Conservation (phyloP, 1,139 yeast genomes). For the Arxiozyma telluris region DNA sequence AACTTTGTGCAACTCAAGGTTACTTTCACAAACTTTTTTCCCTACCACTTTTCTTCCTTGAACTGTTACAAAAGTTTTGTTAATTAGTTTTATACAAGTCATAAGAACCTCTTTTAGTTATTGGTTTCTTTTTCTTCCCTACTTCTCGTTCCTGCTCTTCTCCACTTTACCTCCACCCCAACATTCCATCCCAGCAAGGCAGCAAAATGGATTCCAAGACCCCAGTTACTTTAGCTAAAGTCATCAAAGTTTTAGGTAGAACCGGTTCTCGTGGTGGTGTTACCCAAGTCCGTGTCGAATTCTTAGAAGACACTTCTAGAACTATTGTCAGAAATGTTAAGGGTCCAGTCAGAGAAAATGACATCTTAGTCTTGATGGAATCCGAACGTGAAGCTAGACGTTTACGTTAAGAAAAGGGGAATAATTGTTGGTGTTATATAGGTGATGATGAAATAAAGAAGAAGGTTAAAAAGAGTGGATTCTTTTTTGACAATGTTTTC, state of each 20-base stretch:
- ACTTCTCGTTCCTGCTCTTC: not conserved
- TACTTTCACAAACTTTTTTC: not conserved
- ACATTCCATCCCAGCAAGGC: constrained; percentile 3
- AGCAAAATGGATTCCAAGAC: constrained; percentile 62
- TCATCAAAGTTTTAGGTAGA: constrained; percentile 98
- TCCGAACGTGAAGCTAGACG: constrained; percentile 96
- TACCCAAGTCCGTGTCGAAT: constrained; percentile 99
- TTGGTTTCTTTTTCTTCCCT: not conserved
- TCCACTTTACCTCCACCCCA: not conserved
- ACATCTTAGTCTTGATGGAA: constrained; percentile 98
- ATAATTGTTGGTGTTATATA: not conserved
- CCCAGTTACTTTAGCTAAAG: constrained; percentile 99
- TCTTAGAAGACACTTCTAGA: constrained; percentile 96
- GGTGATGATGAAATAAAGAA: not conserved
- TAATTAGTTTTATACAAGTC: too few relatives aligned
- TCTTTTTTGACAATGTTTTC: not conserved
- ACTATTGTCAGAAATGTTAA: constrained; percentile 99
- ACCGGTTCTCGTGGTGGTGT: constrained; percentile 99
- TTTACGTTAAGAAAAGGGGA: constrained; percentile 38
- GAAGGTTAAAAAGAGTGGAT: not conserved
- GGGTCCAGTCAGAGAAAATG: constrained; percentile 99
- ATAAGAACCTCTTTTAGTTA: not conserved
- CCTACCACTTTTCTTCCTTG: not conserved
- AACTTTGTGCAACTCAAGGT: not conserved
- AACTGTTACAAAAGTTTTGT: too few relatives aligned